Evolutionary conservation across 2,329 filamentous ascomycete species (phyloP), one percentile per base, ranked within the genome.

Genomic region (Neopestalotiopsis rosae): DNA sequence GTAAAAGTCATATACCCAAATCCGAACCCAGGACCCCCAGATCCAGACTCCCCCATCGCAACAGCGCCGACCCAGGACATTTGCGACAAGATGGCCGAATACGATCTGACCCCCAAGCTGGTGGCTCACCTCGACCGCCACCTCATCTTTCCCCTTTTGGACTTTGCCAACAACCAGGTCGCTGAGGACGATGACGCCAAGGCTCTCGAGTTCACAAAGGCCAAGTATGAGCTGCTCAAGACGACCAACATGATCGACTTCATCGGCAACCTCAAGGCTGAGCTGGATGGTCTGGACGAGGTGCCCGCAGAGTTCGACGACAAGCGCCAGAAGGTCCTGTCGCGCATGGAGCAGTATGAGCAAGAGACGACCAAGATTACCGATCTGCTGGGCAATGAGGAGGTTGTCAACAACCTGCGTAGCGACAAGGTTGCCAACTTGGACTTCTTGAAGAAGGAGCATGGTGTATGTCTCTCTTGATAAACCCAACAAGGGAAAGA

Each of bases 191-290:
- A 89, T 70, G 84, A 85, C 71, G 82, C 79, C 52, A 83, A 87
- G 82, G 83, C 88, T 68, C 86, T 86, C 76, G 91, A 95, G 81
- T 91, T 97, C 76, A 91, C 92, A 72, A 90, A 92, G 79, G 91
- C 94, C 76, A 97, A 97, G 83, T 97, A 95, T 82, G 92, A 95
- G 84, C 90, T 99, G 69, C 90, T 99, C 75, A 95, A 97, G 86
- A 91, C 94, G 81, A 98, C 96, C 78, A 98, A 98, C 87, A 99
- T 99, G 96, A 96, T 92, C 77, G 96, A 99, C 83, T 99, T 97
- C 81, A 94, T 98, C 67, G 95, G 95, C 78, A 93, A 92, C 78
- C 86, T 99, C 74, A 94, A 97, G 87, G 92, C 93, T 80, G 93
- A 98, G 78, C 90, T 99, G 74, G 90, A 98, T 85, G 88, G 91